Conservation (phyloP, 139 green algal species). For the Spirogloea muscicola region DNA sequence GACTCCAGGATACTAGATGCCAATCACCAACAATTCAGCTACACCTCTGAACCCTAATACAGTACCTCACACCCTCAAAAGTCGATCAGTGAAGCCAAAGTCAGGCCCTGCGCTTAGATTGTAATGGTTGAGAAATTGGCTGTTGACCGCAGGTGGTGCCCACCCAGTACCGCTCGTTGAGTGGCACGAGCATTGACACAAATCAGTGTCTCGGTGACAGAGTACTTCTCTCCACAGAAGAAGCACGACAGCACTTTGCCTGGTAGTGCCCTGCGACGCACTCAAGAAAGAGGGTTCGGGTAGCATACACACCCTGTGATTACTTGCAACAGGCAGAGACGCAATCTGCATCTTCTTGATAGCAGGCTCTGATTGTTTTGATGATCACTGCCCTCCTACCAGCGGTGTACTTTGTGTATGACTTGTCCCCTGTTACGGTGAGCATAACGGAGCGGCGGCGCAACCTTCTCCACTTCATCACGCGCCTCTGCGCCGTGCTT, state of each 20-base stretch:
- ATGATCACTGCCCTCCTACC: too few relatives aligned
- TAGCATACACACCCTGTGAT: neutral
- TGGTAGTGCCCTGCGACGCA: neutral
- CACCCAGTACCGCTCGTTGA: conserved; percentile 58
- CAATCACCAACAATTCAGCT: too few relatives aligned
- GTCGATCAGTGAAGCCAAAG: too few relatives aligned
- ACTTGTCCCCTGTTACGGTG: conserved; percentile 51
- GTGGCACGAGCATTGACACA: conserved; percentile 47
- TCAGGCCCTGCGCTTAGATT: too few relatives aligned
- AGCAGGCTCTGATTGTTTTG: too few relatives aligned
- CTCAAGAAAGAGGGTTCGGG: neutral
- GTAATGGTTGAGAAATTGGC: too few relatives aligned
- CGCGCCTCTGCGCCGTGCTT: conserved; percentile 46
- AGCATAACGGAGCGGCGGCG: conserved; percentile 34
- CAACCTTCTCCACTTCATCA: conserved; percentile 44
- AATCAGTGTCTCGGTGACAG: conserved; percentile 86
- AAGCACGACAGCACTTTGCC: conserved; percentile 3
- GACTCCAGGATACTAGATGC: too few relatives aligned
- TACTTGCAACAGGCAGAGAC: too few relatives aligned
- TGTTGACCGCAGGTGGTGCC: conserved; percentile 90
- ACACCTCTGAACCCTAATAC: too few relatives aligned
- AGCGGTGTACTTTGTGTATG: conserved; percentile 54
- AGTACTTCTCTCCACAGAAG: conserved; percentile 58
- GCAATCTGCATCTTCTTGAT: too few relatives aligned
- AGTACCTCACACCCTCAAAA: too few relatives aligned